A percentile compares a stretch with the other conserved stretches of the same genome.
Evolutionary conservation across 805 yeast species (phyloP).

Genomic region (Hanseniaspora taiwanica): DNA sequence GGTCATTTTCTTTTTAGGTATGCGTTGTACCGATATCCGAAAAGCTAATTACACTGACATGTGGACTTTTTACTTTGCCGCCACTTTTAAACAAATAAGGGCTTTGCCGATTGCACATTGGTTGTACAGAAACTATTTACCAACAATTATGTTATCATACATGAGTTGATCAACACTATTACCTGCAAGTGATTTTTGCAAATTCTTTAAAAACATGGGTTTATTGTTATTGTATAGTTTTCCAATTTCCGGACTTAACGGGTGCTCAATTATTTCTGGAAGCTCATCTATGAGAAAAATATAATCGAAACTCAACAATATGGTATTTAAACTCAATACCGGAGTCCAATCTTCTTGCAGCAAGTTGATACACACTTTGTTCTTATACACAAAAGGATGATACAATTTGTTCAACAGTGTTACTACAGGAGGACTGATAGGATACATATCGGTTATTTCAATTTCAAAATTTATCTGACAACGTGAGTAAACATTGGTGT

Average conservation of each 20-base stretch:
- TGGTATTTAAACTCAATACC: conserved; percentile 66
- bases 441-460: conserved; percentile 56
- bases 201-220: conserved; percentile 41
- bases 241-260: conserved; percentile 86
- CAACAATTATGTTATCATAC: conserved; percentile 36
- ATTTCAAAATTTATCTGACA: conserved; percentile 42
- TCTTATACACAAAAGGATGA: conserved; percentile 93
- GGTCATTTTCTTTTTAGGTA: too few relatives aligned
- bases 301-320: conserved; percentile 74
- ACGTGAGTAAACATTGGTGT: neutral
- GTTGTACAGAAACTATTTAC: too few relatives aligned
- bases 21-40: too few relatives aligned
- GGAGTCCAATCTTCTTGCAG: conserved; percentile 96
- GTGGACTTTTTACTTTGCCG: too few relatives aligned
- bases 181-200: conserved; percentile 60
- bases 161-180: conserved; percentile 39
- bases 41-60: too few relatives aligned
- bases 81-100: too few relatives aligned
- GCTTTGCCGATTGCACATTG: too few relatives aligned
- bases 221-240: conserved; percentile 35
- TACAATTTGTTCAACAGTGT: conserved; percentile 58
- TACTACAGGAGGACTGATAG: conserved; percentile 87
- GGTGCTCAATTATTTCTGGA: conserved; percentile 88
- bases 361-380: conserved; percentile 85
- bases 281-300: conserved; percentile 35